phyloP scores from a whole-genome alignment of 768 basidiomycete genomes.

The Pholiota conissans region DNA sequence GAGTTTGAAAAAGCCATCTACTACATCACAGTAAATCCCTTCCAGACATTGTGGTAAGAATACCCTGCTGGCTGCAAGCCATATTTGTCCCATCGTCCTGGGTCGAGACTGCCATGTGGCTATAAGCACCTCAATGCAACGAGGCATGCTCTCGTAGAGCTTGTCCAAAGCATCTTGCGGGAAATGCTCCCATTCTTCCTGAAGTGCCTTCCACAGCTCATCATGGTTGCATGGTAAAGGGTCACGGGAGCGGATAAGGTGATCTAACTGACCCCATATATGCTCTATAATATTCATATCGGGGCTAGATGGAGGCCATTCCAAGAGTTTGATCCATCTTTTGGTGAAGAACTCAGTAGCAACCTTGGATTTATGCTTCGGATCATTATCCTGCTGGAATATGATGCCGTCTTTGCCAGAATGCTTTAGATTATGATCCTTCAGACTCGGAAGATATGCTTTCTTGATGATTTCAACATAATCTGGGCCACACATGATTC shows the following conservation, averaged over 20 bases:
- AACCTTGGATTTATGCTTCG: no score
- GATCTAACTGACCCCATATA: slow-evolving; percentile 29
- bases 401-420: background rate
- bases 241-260: slow-evolving; percentile 9
- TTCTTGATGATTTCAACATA: slow-evolving; percentile 29
- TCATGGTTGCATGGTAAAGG: slow-evolving; percentile 17
- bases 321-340: slow-evolving; percentile 22
- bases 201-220: slow-evolving; percentile 22
- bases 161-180: no score
- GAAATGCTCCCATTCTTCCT: slow-evolving; percentile 4
- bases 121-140: no score
- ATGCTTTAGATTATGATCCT: slow-evolving; percentile 17
- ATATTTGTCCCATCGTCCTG: no score
- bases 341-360: background rate
- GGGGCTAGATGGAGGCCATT: slow-evolving; percentile 29
- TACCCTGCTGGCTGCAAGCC: no score
- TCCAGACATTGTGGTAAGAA: no score
- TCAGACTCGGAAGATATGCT: slow-evolving; percentile 23
- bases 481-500: slow-evolving; percentile 23
- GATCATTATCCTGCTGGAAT: slow-evolving; percentile 3
- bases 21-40: no score
- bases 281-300: slow-evolving; percentile 35
- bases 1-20: no score
- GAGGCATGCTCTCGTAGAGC: no score
- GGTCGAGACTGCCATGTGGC: no score